phyloP scores from a whole-genome alignment of 306 rosid genomes.

The Acacia acuminata region DNA sequence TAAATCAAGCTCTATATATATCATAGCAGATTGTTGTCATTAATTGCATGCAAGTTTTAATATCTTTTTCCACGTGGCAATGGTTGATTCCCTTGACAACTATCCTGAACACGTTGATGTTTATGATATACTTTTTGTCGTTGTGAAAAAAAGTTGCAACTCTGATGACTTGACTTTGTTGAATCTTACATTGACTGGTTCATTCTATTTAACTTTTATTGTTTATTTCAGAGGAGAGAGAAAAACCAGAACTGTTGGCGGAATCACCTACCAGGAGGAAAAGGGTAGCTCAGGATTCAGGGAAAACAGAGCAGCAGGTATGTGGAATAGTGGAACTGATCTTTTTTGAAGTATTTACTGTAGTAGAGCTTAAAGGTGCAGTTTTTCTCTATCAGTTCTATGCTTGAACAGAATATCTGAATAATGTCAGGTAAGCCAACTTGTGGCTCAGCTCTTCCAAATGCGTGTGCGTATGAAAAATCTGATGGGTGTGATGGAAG shows the following conservation, averaged over 20 bases:
- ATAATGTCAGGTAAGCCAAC: conserved; percentile 75
- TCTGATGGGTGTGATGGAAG: conserved; percentile 90
- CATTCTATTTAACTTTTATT: conserved; percentile 25
- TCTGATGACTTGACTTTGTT: neutral
- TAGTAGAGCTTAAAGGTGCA: conserved; percentile 6
- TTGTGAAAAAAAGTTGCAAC: conserved; percentile 3
- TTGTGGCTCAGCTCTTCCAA: conserved; percentile 92
- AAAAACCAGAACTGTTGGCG: conserved; percentile 91
- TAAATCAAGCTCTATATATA: neutral
- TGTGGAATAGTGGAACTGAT: neutral
- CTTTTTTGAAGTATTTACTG: neutral
- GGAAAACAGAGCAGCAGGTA: conserved; percentile 97
- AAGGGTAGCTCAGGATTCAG: conserved; percentile 89
- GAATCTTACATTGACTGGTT: neutral
- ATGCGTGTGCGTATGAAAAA: conserved; percentile 97
- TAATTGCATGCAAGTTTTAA: neutral
- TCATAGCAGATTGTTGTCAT: neutral
- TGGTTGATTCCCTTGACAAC: neutral
- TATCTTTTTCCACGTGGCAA: neutral
- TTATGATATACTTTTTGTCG: conserved; percentile 15
- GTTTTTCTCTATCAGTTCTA: conserved; percentile 16
- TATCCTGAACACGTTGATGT: conserved; percentile 11
- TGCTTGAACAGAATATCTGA: conserved; percentile 24
- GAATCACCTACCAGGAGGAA: conserved; percentile 88
- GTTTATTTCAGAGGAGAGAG: conserved; percentile 85